Conservation (phyloP, 768 basidiomycete genomes). For the Hydnomerulius pinastri region DNA sequence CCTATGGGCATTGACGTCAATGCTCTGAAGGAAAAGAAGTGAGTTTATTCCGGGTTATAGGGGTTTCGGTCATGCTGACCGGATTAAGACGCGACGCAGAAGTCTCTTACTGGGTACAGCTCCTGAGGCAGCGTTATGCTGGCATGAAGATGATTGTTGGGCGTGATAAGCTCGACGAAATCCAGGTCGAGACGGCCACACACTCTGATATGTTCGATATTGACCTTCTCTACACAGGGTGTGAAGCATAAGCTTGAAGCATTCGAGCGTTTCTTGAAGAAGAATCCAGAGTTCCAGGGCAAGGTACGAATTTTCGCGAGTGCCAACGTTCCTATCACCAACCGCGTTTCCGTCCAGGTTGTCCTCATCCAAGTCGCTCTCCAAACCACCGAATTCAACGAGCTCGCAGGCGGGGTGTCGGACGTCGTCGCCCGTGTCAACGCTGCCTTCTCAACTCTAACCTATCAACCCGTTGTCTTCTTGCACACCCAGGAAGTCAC, state of each 20-base stretch:
- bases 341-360: slow-evolving; percentile 40
- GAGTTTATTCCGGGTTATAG: slow-evolving; percentile 20
- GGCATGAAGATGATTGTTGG: slow-evolving; percentile 90
- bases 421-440: slow-evolving; percentile 79
- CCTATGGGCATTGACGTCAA: slow-evolving; percentile 88
- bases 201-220: slow-evolving; percentile 6
- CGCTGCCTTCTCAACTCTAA: slow-evolving; percentile 78
- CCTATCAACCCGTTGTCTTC: slow-evolving; percentile 87
- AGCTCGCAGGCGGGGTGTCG: slow-evolving; percentile 69
- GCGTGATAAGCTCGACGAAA: slow-evolving; percentile 84
- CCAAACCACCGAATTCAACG: slow-evolving; percentile 77
- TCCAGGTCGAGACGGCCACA: too few relatives aligned
- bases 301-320: slow-evolving; percentile 44
- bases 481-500: slow-evolving; percentile 83
- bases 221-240: slow-evolving; percentile 41
- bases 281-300: slow-evolving; percentile 76
- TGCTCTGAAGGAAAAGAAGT: slow-evolving; percentile 68
- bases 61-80: slow-evolving; percentile 7
- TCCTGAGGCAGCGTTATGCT: slow-evolving; percentile 77
- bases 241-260: slow-evolving; percentile 83
- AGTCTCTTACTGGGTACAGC: slow-evolving; percentile 79
- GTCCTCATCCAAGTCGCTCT: slow-evolving; percentile 88
- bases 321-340: not conserved
- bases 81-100: slow-evolving; percentile 65
- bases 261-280: slow-evolving; percentile 80